A percentile compares a stretch with the other conserved stretches of the same genome.
Evolutionary conservation across 2,329 filamentous ascomycete species (phyloP).

Genomic region (Colletotrichum shisoi): DNA sequence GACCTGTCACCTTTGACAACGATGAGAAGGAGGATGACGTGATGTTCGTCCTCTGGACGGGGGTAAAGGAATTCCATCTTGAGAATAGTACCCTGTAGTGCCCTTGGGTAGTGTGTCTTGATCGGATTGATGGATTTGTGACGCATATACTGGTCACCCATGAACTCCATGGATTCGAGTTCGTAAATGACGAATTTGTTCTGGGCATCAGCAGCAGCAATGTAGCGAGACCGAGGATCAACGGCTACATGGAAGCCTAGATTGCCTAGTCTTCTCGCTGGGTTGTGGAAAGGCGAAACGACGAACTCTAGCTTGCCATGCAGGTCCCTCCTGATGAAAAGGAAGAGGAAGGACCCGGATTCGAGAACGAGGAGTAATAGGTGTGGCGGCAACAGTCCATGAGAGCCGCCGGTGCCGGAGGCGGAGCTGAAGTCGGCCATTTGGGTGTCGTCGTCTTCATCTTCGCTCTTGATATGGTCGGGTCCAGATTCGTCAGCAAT

Average conservation of each 20-base stretch:
- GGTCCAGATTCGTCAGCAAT: conserved; percentile 42
- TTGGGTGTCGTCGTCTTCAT: conserved; percentile 48
- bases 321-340: conserved; percentile 66
- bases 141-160: conserved; percentile 59
- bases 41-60: conserved; percentile 68
- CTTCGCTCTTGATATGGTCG: conserved; percentile 51
- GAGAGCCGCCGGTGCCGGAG: conserved; percentile 18
- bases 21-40: conserved; percentile 79
- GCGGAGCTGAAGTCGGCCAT: conserved; percentile 47
- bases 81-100: conserved; percentile 76
- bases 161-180: conserved; percentile 64
- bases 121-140: conserved; percentile 66
- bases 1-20: conserved; percentile 59
- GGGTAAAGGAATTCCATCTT: conserved; percentile 88
- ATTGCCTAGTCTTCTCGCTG: conserved; percentile 60
- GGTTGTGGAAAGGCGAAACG: conserved; percentile 65
- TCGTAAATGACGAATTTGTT: conserved; percentile 76
- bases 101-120: conserved; percentile 53
- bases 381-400: conserved; percentile 71
- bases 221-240: conserved; percentile 75
- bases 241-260: conserved; percentile 74
- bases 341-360: conserved; percentile 75
- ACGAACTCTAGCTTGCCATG: conserved; percentile 66
- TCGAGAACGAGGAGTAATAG: conserved; percentile 79
- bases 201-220: conserved; percentile 75